Evolutionary conservation across 805 yeast genomes (phyloP), one percentile per base, ranked within the genome.

Genomic region (Nakazawaea holstii): DNA sequence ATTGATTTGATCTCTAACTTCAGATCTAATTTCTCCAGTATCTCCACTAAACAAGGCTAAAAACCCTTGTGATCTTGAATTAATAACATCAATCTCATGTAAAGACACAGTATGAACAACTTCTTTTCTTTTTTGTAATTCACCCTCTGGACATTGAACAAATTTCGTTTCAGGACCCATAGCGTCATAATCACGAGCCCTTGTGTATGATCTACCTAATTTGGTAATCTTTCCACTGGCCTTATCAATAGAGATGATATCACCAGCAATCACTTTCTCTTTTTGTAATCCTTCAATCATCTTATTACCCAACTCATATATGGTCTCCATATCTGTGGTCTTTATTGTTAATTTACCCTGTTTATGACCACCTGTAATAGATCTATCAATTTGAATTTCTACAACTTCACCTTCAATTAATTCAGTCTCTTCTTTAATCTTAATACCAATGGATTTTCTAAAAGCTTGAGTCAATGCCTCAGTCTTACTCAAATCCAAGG

Each of bases 71-170:
- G 96, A 91, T 65, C 97, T 83, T 13, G 98, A 90, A 69, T 94
- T 94, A 63, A 95, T 95, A 46, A 92, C 96, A 68, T 94, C 99
- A 57, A 94, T 87, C 67, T 94, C 99, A 69, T 94, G 98, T 56
- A 94, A 74, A 1, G 97, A 88, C n/a, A 94, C 97, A 1, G 97
- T 95, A 68, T 94, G 99, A 32, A 91, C 96, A 32, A 90, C 95
- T 61, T 90, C 95, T 62, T 88, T 89, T 60, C 97, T 82, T 62
- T 88, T 87, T 71, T 94, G 99, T 61, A 94, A 79, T 72, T 94
- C 99, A 49, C 99, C 99, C 65, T 94, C 97, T 35, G 99, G 99
- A 64, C 96, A 86, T 68, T 94, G 97, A 49, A 94, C 96, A 65
- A 94, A 94, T 67, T 90, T 91, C 43, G 97, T 91, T 54, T 95